A percentile compares a stretch with the other conserved stretches of the same genome.
Evolutionary conservation across 768 basidiomycete species (phyloP).

Genomic region (Boletus reticulatus): DNA sequence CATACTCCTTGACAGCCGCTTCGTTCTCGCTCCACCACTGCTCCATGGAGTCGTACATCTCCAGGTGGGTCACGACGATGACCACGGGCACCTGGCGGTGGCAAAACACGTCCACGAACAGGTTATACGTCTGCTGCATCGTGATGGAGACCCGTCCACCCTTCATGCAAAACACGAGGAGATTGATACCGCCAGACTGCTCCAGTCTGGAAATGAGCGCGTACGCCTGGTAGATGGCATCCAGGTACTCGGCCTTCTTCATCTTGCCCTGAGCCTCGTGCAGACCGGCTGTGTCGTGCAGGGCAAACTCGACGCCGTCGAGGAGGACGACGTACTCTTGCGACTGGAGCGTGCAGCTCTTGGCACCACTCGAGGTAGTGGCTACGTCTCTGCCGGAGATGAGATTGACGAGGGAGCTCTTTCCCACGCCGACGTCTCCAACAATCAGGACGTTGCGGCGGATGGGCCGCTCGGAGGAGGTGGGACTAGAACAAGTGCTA

Average conservation of each 20-base stretch:
- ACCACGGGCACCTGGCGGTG: conserved; percentile 30
- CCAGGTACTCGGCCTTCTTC: conserved; percentile 21
- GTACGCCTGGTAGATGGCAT: conserved; percentile 29
- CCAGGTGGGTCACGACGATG: conserved; percentile 36
- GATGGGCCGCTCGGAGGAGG: background rate
- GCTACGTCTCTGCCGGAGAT: conserved; percentile 14
- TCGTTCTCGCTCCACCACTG: conserved; percentile 42
- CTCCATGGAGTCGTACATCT: conserved; percentile 32
- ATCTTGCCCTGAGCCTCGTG: conserved; percentile 27
- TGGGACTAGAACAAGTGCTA: conserved; percentile 11
- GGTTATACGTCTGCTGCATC: conserved; percentile 28
- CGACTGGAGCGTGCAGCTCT: conserved; percentile 37
- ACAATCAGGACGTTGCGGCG: too few relatives aligned
- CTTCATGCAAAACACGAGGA: conserved; percentile 32
- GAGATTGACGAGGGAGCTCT: too few relatives aligned
- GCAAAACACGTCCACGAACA: conserved; percentile 42
- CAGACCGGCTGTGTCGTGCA: conserved; percentile 29
- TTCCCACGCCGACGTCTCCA: too few relatives aligned
- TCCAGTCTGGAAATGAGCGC: conserved; percentile 34
- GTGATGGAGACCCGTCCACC: conserved; percentile 24
- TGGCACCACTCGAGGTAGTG: conserved; percentile 26
- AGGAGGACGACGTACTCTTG: conserved; percentile 19
- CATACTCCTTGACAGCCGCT: conserved; percentile 27
- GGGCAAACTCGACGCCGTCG: conserved; percentile 15
- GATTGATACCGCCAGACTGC: conserved; percentile 23